These are phyloP conservation scores for Cryptococcus floricola DNA, from an alignment of 1,284 basidiomycete genomes.

Conservation along the genomic window DNA sequence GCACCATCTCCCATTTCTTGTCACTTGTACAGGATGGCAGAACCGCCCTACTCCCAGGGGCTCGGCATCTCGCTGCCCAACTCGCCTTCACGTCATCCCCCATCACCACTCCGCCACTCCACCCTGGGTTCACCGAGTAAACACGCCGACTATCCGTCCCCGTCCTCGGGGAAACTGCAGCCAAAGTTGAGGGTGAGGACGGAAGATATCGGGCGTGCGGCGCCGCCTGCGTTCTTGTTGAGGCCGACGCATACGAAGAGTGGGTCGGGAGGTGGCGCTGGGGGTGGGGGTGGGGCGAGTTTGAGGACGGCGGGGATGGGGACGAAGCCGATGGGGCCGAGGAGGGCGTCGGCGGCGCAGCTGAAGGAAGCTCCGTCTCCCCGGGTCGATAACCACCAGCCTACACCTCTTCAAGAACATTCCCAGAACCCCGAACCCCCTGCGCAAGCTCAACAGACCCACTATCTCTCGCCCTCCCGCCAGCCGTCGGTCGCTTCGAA, in stretches of 20 bases:
- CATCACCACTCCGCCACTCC: slow-evolving; percentile 13
- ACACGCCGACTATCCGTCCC: background rate
- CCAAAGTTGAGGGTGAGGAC: background rate
- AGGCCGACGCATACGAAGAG: slow-evolving; percentile 27
- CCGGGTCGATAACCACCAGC: background rate
- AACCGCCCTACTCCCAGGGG: slow-evolving; percentile 17
- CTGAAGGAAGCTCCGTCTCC: slow-evolving; percentile 3
- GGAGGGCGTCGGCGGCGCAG: slow-evolving; percentile 1
- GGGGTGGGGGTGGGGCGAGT: slow-evolving; percentile 6
- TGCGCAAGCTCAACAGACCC: slow-evolving; percentile 5
- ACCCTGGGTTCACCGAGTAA: slow-evolving; percentile 16
- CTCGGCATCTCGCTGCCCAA: slow-evolving; percentile 32
- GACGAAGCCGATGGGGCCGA: slow-evolving; percentile 10
- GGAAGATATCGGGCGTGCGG: slow-evolving; percentile 3
- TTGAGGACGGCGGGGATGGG: slow-evolving; percentile 26
- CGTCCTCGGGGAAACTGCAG: background rate
- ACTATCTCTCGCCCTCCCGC: slow-evolving; percentile 2
- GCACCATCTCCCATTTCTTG: too few relatives aligned
- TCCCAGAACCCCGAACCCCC: background rate
- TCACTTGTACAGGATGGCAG: too few relatives aligned
- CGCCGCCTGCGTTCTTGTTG: slow-evolving; percentile 26
- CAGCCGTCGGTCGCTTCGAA: slow-evolving; percentile 16
- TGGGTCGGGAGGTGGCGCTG: slow-evolving; percentile 1
- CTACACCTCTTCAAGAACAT: background rate
- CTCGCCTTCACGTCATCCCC: slow-evolving; percentile 18